These are phyloP conservation scores for Cutaneotrichosporon arboriforme DNA, from an alignment of 1,284 basidiomycete species.

Conservation along the genomic window DNA sequence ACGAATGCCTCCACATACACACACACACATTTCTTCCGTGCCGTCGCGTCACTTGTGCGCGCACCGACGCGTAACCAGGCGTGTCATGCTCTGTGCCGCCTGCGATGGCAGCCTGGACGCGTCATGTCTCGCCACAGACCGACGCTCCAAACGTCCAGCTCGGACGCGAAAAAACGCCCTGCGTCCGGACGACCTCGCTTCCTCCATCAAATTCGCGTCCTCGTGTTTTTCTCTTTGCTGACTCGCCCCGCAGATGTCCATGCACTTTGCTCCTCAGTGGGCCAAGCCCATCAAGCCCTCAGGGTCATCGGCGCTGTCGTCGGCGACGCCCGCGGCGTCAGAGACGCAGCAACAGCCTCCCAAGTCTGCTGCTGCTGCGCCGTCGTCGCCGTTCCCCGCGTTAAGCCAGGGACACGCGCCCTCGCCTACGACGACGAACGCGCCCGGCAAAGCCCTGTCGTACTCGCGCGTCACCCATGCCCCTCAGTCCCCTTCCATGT, in stretches of 20 bases:
- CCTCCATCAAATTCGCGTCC: too few relatives aligned
- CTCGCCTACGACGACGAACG: conserved; percentile 28
- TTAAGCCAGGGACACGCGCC: conserved; percentile 29
- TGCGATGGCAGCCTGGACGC: too few relatives aligned
- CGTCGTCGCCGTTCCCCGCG: conserved; percentile 38
- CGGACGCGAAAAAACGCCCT: too few relatives aligned
- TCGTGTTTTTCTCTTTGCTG: too few relatives aligned
- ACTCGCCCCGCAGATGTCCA: conserved; percentile 36
- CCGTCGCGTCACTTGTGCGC: too few relatives aligned
- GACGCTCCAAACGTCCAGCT: too few relatives aligned
- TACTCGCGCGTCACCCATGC: conserved; percentile 57
- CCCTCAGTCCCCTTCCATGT: conserved; percentile 50
- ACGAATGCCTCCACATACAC: too few relatives aligned
- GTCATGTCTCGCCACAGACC: too few relatives aligned
- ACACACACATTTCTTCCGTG: too few relatives aligned
- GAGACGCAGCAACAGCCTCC: conserved; percentile 2
- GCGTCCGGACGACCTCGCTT: too few relatives aligned
- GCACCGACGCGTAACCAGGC: too few relatives aligned
- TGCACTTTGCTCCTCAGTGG: conserved; percentile 48
- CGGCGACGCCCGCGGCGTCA: background rate
- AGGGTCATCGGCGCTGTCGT: conserved; percentile 25
- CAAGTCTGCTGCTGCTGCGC: conserved; percentile 5
- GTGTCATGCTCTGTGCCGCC: too few relatives aligned
- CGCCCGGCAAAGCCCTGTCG: conserved; percentile 49
- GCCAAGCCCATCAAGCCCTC: conserved; percentile 47